phyloP scores from a whole-genome alignment of 2,329 filamentous ascomycete species.

The Trichoderma atroviride region DNA sequence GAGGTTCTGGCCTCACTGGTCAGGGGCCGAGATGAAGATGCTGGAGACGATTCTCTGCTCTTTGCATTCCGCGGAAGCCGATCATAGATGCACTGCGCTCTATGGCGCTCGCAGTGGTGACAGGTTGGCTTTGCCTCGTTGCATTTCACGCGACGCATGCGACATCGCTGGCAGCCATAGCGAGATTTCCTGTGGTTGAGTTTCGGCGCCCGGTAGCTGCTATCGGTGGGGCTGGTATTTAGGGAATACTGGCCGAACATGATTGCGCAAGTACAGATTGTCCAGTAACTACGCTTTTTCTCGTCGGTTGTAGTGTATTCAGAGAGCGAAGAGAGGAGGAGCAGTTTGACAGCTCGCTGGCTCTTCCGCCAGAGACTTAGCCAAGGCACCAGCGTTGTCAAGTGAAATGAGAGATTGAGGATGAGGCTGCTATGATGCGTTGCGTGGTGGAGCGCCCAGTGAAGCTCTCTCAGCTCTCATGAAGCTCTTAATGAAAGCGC shows the following conservation, averaged over 20 bases:
- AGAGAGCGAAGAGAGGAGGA: neutral
- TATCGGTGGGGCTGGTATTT: constrained; percentile 1
- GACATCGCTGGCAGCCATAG: constrained; percentile 31
- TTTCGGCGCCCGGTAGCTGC: constrained; percentile 27
- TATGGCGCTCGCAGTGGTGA: constrained; percentile 28
- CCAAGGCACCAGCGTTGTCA: neutral
- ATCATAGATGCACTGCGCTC: constrained; percentile 30
- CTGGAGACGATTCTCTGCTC: constrained; percentile 2
- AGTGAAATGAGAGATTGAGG: neutral
- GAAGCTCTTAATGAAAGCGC: neutral
- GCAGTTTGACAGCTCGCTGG: neutral
- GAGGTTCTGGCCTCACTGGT: neutral
- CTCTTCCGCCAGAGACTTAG: neutral
- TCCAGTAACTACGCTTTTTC: neutral
- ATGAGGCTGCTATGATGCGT: neutral
- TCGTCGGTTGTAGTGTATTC: neutral
- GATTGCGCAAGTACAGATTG: neutral
- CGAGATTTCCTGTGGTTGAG: constrained; percentile 31
- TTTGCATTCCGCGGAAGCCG: constrained; percentile 18
- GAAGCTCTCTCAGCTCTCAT: neutral
- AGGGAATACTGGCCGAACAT: constrained; percentile 29
- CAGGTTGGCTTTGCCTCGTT: constrained; percentile 31
- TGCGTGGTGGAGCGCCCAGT: neutral
- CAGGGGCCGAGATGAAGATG: neutral
- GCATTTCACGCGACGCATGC: constrained; percentile 29